Percentiles rank a stretch among this genome's conserved stretches.
These are phyloP conservation scores for Coemansia sp. DNA, from an alignment of 192 early-diverging fungal species.

Conservation along the genomic window DNA sequence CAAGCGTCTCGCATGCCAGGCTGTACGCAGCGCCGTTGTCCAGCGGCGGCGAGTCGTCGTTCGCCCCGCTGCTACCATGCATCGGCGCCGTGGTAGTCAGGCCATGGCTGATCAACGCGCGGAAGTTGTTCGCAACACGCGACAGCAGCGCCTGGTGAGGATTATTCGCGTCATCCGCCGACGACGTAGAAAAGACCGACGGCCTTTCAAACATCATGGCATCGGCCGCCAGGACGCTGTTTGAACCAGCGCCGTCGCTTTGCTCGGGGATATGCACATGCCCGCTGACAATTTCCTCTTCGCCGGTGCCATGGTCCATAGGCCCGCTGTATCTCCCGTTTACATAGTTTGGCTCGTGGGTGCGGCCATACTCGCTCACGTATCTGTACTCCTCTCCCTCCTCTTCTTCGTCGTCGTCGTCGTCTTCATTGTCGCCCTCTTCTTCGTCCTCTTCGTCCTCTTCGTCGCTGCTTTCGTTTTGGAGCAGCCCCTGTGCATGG, in stretches of 20 bases:
- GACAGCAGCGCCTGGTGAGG: conserved; percentile 34
- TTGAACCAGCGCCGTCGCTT: neutral
- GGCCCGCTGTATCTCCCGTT: neutral
- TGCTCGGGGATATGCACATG: too few species aligned
- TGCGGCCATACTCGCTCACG: too few species aligned
- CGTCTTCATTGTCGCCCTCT: conserved; percentile 10
- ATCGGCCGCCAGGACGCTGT: too few species aligned
- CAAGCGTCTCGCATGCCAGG: conserved; percentile 49
- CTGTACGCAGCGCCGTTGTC: conserved; percentile 39
- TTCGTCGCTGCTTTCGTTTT: conserved; percentile 13
- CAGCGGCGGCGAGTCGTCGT: conserved; percentile 14
- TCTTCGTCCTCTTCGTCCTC: conserved; percentile 13
- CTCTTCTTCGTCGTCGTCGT: conserved; percentile 5
- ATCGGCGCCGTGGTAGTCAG: conserved; percentile 15
- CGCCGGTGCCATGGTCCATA: neutral
- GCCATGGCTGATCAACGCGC: conserved; percentile 38
- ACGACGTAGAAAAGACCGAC: too few species aligned
- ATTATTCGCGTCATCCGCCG: neutral
- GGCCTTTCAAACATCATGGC: neutral
- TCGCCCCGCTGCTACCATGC: conserved; percentile 10
- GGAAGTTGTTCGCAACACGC: conserved; percentile 48
- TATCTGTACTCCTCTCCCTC: too few species aligned
- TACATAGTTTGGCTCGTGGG: too few species aligned
- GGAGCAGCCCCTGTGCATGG: conserved; percentile 40
- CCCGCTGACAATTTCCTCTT: too few species aligned